These are phyloP conservation scores for Cladobotryum mycophilum DNA, from an alignment of 2,329 filamentous ascomycete species.

Conservation along the genomic window DNA sequence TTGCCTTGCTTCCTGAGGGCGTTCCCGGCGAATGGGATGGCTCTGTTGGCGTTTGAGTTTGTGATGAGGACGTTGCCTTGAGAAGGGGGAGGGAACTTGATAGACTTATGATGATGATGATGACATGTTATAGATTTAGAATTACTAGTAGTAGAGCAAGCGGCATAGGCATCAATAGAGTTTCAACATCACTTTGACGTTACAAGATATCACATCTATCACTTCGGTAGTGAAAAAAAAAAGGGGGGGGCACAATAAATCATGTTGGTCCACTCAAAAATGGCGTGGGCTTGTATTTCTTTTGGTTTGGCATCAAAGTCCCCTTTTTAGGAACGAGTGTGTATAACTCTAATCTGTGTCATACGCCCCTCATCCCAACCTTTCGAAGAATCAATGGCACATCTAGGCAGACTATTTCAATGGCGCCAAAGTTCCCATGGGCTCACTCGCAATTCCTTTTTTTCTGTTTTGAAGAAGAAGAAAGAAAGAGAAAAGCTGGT, in stretches of 20 bases:
- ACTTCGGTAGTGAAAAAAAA: too few species aligned
- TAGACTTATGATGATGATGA: too few species aligned
- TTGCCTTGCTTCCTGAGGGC: constrained; percentile 87
- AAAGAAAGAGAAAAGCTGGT: constrained; percentile 21
- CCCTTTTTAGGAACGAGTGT: constrained; percentile 15
- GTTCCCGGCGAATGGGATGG: constrained; percentile 93
- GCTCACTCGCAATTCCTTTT: too few species aligned
- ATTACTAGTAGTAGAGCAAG: background rate
- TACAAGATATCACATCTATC: too few species aligned
- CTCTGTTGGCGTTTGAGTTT: constrained; percentile 86
- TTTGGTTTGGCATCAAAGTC: too few species aligned
- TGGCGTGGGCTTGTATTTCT: too few species aligned
- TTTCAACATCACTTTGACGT: background rate
- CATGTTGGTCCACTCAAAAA: constrained; percentile 10
- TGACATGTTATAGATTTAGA: too few species aligned
- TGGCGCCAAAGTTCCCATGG: too few species aligned
- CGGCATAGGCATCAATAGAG: background rate
- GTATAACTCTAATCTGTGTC: constrained; percentile 17
- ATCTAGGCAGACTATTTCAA: too few species aligned
- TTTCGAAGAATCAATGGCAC: too few species aligned
- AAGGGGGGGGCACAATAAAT: background rate
- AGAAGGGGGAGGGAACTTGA: constrained; percentile 4
- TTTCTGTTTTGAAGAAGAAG: too few species aligned
- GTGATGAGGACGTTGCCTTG: constrained; percentile 66
- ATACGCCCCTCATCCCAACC: too few species aligned